A percentile compares a stretch with the other conserved stretches of the same genome.
phyloP scores from a whole-genome alignment of 2,329 filamentous ascomycete genomes.

The Botrytis deweyae region DNA sequence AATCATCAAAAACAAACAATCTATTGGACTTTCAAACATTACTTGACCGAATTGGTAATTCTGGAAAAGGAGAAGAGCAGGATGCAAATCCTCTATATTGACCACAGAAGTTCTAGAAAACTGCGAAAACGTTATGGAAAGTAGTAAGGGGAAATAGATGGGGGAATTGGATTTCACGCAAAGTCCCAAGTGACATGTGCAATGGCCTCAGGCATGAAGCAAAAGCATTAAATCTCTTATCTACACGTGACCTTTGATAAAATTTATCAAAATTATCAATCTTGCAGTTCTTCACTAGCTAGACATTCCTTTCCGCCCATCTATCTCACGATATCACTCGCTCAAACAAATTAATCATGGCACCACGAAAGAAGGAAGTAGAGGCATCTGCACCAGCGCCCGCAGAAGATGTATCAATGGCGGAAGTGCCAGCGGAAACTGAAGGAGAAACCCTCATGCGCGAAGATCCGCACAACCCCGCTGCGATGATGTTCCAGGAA shows the following conservation, averaged over 20 bases:
- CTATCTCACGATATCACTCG: background rate
- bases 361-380: constrained; percentile 31
- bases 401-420: constrained; percentile 35
- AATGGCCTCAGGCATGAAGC: background rate
- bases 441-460: constrained; percentile 19
- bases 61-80: background rate
- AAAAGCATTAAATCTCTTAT: background rate
- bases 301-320: constrained; percentile 21
- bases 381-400: constrained; percentile 21
- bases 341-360: constrained; percentile 25
- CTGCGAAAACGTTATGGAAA: background rate
- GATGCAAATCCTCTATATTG: background rate
- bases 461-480: constrained; percentile 27
- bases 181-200: background rate
- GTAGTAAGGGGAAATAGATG: too few species aligned
- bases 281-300: background rate
- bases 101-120: background rate
- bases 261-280: constrained; percentile 21
- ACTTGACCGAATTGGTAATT: background rate
- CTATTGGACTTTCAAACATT: constrained; percentile 9
- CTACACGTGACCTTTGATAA: constrained; percentile 12
- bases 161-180: background rate
- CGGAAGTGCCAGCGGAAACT: constrained; percentile 27
- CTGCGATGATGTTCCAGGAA: constrained; percentile 27
- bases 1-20: constrained; percentile 1